phyloP scores from a whole-genome alignment of 768 basidiomycete species.

The Suillus discolor region DNA sequence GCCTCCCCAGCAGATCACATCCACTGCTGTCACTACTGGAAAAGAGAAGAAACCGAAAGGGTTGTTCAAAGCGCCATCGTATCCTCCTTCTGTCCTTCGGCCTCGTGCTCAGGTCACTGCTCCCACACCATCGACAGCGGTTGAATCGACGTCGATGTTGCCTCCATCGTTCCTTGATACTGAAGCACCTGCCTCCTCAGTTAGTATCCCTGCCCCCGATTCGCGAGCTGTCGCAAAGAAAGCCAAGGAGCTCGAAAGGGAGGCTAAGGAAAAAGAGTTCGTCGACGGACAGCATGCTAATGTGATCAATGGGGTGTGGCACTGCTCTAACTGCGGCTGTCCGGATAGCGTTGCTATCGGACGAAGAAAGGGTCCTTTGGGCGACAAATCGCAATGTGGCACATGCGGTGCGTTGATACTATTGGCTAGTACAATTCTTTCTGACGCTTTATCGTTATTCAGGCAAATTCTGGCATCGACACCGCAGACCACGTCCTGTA shows the following conservation, averaged over 20 bases:
- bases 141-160: constrained; percentile 55
- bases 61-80: constrained; percentile 71
- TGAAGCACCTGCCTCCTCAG: constrained; percentile 51
- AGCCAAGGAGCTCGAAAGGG: constrained; percentile 73
- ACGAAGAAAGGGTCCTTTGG: constrained; percentile 85
- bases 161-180: constrained; percentile 59
- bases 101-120: constrained; percentile 61
- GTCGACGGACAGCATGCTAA: constrained; percentile 83
- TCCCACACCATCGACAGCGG: constrained; percentile 69
- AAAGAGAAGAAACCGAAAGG: constrained; percentile 75
- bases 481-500: constrained; percentile 78
- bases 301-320: constrained; percentile 85
- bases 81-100: constrained; percentile 54
- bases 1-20: constrained; percentile 42
- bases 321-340: constrained; percentile 93
- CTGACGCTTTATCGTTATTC: constrained; percentile 13
- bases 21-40: constrained; percentile 39
- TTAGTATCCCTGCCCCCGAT: constrained; percentile 43
- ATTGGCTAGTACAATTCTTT: constrained; percentile 5
- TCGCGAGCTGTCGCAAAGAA: constrained; percentile 57
- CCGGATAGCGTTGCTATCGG: constrained; percentile 87
- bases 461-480: constrained; percentile 93
- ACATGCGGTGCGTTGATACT: constrained; percentile 71
- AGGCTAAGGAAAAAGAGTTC: constrained; percentile 84
- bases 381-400: constrained; percentile 89